A percentile compares a stretch with the other conserved stretches of the same genome.
These are phyloP conservation scores for Aspergillus indologenus DNA, from an alignment of 495 filamentous ascomycete genomes.

Conservation along the genomic window DNA sequence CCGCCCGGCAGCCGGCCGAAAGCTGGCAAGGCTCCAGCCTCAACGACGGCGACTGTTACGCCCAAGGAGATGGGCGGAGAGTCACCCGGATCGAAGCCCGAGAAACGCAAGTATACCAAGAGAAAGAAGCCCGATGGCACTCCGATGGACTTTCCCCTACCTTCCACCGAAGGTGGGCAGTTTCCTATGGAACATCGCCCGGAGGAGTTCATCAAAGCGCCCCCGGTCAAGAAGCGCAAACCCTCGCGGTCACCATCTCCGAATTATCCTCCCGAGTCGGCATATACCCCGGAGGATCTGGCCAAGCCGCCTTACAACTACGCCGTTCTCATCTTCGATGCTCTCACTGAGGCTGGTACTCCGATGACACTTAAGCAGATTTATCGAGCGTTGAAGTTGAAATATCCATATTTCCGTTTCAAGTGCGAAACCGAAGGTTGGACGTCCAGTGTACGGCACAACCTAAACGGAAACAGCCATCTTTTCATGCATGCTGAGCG, in stretches of 20 bases:
- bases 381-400: constrained; percentile 80
- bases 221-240: constrained; percentile 53
- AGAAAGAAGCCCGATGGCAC: constrained; percentile 59
- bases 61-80: constrained; percentile 47
- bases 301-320: constrained; percentile 84
- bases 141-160: constrained; percentile 39
- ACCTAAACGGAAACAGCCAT: constrained; percentile 77
- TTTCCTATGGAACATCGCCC: constrained; percentile 41
- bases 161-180: constrained; percentile 47
- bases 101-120: constrained; percentile 78
- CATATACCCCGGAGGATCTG: constrained; percentile 81
- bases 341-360: constrained; percentile 66
- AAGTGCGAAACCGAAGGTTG: constrained; percentile 77
- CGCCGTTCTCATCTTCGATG: constrained; percentile 86
- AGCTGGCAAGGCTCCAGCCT: constrained; percentile 47
- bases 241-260: constrained; percentile 67
- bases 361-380: constrained; percentile 89
- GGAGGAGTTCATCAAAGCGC: constrained; percentile 42
- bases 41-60: constrained; percentile 9
- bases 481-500: constrained; percentile 82
- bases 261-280: constrained; percentile 65
- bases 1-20: constrained; percentile 56
- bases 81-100: constrained; percentile 54
- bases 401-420: constrained; percentile 90
- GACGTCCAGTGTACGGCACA: constrained; percentile 97